Base-by-base conservation (phyloP, 805 yeast genomes). In the Huiozyma sinensis region DNA sequence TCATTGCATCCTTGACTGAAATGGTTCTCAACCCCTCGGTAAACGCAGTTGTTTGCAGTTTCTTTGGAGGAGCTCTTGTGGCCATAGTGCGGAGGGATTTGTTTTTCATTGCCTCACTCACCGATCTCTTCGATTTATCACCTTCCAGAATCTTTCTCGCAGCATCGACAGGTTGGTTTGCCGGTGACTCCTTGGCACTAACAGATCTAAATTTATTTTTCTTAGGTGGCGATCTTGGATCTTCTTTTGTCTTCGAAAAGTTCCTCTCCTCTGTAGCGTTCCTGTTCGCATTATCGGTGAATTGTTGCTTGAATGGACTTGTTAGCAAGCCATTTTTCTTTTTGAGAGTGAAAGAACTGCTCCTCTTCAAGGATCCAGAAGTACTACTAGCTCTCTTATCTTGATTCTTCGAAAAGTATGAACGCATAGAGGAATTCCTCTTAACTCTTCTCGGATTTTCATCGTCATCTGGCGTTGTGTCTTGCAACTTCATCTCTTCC, bases 21-120 rank as follows among this genome's bases (percentile, higher is more conserved):
- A 85, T 72, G 13, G 66, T 70, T 52, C 87, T 72, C 37, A 92
- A 83, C 6, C 98, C 98, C 65, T 92, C 98, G 56, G 76, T 78
- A 58, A 83, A 83, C 0, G 92, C 92, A 0, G 85, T 76, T 0
- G 94, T 83, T 45, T 78, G 76, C 63, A 72, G 75, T 56, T 83
- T 83, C 48, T 55, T 64, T 9, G 59, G 40, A 2, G 53, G 45
- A 37, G 76, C 71, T 43, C 75, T 73, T 3, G 80, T 68, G 8
- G 81, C 71, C 6, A 77, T 70, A 5, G 77, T 68, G 44, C 80
- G 73, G 48, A 75, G 61, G 5, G 73, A 67, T 56, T 77, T 79
- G 39, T 73, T 60, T 44, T 75, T 67, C 6, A 70, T 69, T 13
- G 76, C 68, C 47, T 76, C 79, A 24, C 76, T 70, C 1, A 67